phyloP scores from a whole-genome alignment of 208 protist species.

The Trypanosoma conorhini region DNA sequence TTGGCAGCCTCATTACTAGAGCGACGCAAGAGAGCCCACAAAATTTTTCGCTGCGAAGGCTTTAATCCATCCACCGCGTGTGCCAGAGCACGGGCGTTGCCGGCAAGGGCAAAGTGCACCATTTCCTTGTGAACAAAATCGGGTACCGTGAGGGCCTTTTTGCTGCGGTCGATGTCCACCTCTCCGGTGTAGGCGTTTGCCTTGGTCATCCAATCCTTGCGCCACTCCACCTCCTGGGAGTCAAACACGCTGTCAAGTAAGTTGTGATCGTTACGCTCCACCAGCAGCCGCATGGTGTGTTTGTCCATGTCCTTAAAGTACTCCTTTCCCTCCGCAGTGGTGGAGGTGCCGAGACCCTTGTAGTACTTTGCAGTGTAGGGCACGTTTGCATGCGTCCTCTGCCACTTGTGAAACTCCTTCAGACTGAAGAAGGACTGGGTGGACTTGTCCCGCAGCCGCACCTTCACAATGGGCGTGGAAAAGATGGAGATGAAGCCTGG shows the following conservation, averaged over 20 bases:
- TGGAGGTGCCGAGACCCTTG: conserved; percentile 99
- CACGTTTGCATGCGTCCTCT: conserved; percentile 62
- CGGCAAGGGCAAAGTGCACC: conserved; percentile 97
- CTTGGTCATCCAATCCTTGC: conserved; percentile 99
- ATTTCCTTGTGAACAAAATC: conserved; percentile 99
- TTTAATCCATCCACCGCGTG: conserved; percentile 99
- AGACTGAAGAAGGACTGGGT: conserved; percentile 98
- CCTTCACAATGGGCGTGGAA: conserved; percentile 99
- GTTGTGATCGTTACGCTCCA: conserved; percentile 88
- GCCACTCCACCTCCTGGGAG: conserved; percentile 96
- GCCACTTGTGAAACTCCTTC: conserved; percentile 97
- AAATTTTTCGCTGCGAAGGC: conserved; percentile 99
- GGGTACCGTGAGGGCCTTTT: conserved; percentile 77
- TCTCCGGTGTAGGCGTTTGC: conserved; percentile 87
- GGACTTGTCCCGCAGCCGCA: conserved; percentile 72
- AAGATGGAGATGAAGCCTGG: conserved; percentile 95
- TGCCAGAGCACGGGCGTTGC: conserved; percentile 89
- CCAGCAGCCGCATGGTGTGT: conserved; percentile 94
- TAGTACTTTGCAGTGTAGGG: conserved; percentile 99
- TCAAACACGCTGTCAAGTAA: conserved; percentile 98
- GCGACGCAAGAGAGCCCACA: conserved; percentile 95
- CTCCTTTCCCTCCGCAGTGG: conserved; percentile 98
- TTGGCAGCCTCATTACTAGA: conserved; percentile 96
- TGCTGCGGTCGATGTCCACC: conserved; percentile 88
- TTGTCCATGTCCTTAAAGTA: conserved; percentile 99